Conservation (phyloP, 2,329 filamentous ascomycete species). For the Curvularia spicifera region DNA sequence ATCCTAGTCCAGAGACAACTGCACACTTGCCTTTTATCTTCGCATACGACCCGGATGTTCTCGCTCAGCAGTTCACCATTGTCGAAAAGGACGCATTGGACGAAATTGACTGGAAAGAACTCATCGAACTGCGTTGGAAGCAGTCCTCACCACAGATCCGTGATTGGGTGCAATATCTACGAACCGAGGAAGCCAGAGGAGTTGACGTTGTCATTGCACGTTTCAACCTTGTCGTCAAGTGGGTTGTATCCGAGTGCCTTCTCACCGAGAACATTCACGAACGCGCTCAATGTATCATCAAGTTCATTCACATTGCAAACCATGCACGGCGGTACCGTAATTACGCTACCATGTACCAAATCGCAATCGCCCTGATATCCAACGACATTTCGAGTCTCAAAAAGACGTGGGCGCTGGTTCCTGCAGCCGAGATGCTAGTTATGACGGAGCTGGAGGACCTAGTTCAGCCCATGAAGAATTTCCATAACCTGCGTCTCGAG, state of each 20-base stretch:
- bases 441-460: constrained; percentile 73
- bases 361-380: constrained; percentile 77
- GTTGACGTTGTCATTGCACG: constrained; percentile 85
- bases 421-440: constrained; percentile 67
- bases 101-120: constrained; percentile 86
- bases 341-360: constrained; percentile 82
- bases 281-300: constrained; percentile 76
- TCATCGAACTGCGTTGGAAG: constrained; percentile 84
- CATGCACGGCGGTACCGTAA: constrained; percentile 79
- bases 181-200: constrained; percentile 72
- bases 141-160: constrained; percentile 69
- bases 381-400: constrained; percentile 72
- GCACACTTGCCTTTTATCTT: constrained; percentile 78
- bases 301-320: constrained; percentile 80
- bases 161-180: constrained; percentile 83
- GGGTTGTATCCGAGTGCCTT: constrained; percentile 80
- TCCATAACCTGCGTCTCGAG: constrained; percentile 75
- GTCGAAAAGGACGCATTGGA: constrained; percentile 86
- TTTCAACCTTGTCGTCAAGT: constrained; percentile 89
- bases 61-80: constrained; percentile 83
- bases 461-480: constrained; percentile 79
- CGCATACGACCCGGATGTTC: constrained; percentile 77
- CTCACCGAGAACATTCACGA: constrained; percentile 75
- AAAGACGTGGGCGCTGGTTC: constrained; percentile 74
- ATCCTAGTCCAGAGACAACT: constrained; percentile 17